These are phyloP conservation scores for Daldinia decipiens DNA, from an alignment of 495 filamentous ascomycete species.

Conservation along the genomic window DNA sequence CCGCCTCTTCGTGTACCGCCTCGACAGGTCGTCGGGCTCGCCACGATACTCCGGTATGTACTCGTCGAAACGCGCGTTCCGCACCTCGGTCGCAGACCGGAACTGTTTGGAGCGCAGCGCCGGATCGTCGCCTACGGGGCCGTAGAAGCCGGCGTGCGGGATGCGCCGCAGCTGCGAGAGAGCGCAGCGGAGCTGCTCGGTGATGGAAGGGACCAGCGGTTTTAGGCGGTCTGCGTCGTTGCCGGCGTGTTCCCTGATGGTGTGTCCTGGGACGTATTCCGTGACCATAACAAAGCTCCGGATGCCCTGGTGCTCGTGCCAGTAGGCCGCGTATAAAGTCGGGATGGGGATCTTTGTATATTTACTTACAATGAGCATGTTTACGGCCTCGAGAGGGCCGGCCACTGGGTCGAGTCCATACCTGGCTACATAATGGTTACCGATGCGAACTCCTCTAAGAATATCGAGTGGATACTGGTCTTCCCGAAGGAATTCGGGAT, in stretches of 20 bases:
- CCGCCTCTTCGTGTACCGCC: not conserved
- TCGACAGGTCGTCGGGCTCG: not conserved
- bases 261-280: not conserved
- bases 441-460: not conserved
- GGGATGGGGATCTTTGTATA: not conserved
- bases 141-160: not conserved
- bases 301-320: not conserved
- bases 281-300: not conserved
- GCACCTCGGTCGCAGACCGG: not conserved
- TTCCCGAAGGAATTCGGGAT: not conserved
- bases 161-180: not conserved
- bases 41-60: no score
- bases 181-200: not conserved
- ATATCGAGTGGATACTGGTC: not conserved
- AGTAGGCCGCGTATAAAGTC: not conserved
- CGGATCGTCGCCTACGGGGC: not conserved
- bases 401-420: not conserved
- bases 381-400: not conserved
- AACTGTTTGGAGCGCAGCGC: not conserved
- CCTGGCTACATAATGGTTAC: not conserved
- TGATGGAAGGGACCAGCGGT: not conserved
- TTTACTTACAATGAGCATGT: not conserved
- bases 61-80: not conserved
- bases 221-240: not conserved
- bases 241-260: no score